Percentiles rank a stretch among this genome's conserved stretches.
Evolutionary conservation across 768 basidiomycete genomes (phyloP).

Genomic region (Phaffia tasmanica): DNA sequence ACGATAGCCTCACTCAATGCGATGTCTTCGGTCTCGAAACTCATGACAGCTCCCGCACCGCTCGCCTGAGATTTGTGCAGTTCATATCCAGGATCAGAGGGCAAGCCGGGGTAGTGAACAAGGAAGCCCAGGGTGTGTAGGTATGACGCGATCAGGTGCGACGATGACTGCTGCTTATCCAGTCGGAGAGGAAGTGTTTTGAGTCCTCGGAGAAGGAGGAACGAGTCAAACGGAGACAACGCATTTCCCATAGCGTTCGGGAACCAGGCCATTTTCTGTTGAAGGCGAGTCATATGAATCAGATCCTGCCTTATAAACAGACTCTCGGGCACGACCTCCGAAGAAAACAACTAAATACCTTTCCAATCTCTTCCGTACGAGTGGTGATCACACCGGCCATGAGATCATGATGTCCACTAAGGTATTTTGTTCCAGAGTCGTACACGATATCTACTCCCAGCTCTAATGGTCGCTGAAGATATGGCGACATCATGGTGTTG

Average conservation of each 20-base stretch:
- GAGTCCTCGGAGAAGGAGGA: slow-evolving; percentile 85
- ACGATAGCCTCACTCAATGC: slow-evolving; percentile 83
- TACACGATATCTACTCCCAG: slow-evolving; percentile 96
- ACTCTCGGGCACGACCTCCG: neutral
- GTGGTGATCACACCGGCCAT: slow-evolving; percentile 96
- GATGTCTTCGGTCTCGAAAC: slow-evolving; percentile 87
- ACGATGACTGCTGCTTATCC: slow-evolving; percentile 79
- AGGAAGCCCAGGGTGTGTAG: slow-evolving; percentile 73
- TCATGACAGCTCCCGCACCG: slow-evolving; percentile 86
- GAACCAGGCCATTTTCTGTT: slow-evolving; percentile 71
- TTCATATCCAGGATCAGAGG: slow-evolving; percentile 66
- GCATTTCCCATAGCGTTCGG: slow-evolving; percentile 93
- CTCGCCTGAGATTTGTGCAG: slow-evolving; percentile 83
- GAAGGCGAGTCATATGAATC: neutral
- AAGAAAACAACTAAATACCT: slow-evolving; percentile 43
- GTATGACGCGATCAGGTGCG: slow-evolving; percentile 74
- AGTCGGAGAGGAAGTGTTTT: slow-evolving; percentile 95
- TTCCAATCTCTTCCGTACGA: slow-evolving; percentile 78
- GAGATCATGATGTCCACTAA: slow-evolving; percentile 95
- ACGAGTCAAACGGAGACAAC: slow-evolving; percentile 87
- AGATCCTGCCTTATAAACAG: neutral
- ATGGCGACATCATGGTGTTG: slow-evolving; percentile 99
- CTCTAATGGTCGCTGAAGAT: slow-evolving; percentile 86
- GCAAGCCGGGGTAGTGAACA: slow-evolving; percentile 84
- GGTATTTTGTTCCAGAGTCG: slow-evolving; percentile 94